phyloP scores from a whole-genome alignment of 225 moss, liverwort and hornwort genomes.

The Pseudoscleropodium purum region DNA sequence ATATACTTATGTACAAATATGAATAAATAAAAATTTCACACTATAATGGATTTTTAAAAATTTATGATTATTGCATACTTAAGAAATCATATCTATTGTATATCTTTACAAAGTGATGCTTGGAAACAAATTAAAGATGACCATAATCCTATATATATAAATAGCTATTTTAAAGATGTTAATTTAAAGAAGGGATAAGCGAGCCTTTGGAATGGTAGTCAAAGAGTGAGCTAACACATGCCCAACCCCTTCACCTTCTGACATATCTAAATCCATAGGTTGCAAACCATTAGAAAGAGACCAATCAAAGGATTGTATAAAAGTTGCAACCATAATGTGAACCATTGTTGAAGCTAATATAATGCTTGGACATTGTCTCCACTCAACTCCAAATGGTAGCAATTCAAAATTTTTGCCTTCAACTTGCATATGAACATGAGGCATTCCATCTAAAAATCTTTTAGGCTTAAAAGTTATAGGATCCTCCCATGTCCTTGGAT shows the following conservation, averaged over 20 bases:
- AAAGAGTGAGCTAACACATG: not conserved
- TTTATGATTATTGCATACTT: rapidly evolving
- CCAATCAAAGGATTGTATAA: not conserved
- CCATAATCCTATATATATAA: not conserved
- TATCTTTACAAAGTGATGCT: not conserved
- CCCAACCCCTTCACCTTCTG: not conserved
- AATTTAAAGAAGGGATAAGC: not conserved
- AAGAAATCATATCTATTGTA: not conserved
- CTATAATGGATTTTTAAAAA: not conserved
- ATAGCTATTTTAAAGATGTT: not conserved
- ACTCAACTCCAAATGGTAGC: not conserved
- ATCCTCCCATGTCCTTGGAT: not conserved
- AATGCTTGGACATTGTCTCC: not conserved
- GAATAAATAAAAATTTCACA: not conserved
- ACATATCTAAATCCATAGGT: not conserved
- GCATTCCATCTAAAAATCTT: not conserved
- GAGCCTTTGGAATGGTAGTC: not conserved
- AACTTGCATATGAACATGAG: not conserved
- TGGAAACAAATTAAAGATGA: not conserved
- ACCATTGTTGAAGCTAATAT: not conserved
- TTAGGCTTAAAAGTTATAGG: not conserved
- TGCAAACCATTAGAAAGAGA: not conserved
- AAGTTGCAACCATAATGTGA: not conserved
- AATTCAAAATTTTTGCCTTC: not conserved
- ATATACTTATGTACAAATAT: not conserved